Conservation (phyloP, 2,329 filamentous ascomycete species). For the Fusarium scirpi region DNA sequence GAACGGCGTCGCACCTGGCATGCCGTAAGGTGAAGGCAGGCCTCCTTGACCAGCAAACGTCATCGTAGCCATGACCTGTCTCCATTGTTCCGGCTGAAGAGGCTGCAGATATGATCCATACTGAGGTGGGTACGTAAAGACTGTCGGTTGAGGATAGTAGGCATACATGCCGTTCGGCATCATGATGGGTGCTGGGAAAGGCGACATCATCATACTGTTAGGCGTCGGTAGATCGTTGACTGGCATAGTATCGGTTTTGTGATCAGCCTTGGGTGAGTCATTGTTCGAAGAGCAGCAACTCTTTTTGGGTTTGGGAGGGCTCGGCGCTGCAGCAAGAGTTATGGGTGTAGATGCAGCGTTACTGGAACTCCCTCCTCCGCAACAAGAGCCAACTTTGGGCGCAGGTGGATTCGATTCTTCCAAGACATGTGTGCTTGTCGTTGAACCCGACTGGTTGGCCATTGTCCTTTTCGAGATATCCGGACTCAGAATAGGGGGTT, state of each 20-base stretch:
- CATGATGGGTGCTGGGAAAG: constrained; percentile 52
- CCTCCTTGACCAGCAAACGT: constrained; percentile 52
- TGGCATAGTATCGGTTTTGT: constrained; percentile 37
- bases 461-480: constrained; percentile 30
- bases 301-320: constrained; percentile 39
- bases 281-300: constrained; percentile 49
- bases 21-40: constrained; percentile 46
- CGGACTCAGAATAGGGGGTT: constrained; percentile 39
- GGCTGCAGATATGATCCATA: constrained; percentile 68
- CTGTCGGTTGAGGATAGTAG: constrained; percentile 58
- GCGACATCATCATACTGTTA: constrained; percentile 51
- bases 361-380: constrained; percentile 41
- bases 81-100: constrained; percentile 66
- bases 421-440: constrained; percentile 38
- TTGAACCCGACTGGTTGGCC: constrained; percentile 36
- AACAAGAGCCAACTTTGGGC: constrained; percentile 53
- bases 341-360: constrained; percentile 19
- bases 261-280: constrained; percentile 38
- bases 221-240: constrained; percentile 37
- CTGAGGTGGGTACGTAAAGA: constrained; percentile 66
- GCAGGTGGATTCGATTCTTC: constrained; percentile 29
- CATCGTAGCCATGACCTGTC: constrained; percentile 59
- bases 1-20: constrained; percentile 40
- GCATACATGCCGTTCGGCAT: constrained; percentile 56
- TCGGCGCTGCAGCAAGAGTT: constrained; percentile 33